phyloP scores from a whole-genome alignment of 805 yeast species.

The Martiniozyma abietophila region DNA sequence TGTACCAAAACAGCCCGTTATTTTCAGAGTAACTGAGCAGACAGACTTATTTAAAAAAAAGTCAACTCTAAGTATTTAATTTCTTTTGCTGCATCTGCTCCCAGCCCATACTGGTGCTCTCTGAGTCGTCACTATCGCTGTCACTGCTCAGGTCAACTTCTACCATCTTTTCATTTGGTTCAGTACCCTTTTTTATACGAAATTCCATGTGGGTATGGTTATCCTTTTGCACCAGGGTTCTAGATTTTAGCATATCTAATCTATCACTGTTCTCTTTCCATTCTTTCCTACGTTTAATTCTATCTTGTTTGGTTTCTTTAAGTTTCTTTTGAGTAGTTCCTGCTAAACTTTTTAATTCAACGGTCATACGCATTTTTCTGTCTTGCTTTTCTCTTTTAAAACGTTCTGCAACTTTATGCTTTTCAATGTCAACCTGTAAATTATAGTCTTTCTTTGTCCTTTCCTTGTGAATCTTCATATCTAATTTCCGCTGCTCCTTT shows the following conservation, averaged over 20 bases:
- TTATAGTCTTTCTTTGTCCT: conserved; percentile 12
- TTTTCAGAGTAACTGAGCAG: too few species aligned
- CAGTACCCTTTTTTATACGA: too few species aligned
- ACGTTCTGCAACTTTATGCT: conserved; percentile 4
- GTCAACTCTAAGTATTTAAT: too few species aligned
- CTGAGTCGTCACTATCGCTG: conserved; percentile 2
- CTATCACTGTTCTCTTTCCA: conserved; percentile 5
- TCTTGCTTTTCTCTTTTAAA: not conserved
- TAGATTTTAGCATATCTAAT: not conserved
- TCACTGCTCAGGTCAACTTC: conserved; percentile 5
- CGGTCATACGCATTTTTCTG: conserved; percentile 1
- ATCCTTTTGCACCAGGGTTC: not conserved
- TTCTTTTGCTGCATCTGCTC: too few species aligned
- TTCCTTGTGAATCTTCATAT: conserved; percentile 31
- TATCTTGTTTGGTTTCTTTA: not conserved
- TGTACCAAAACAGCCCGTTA: too few species aligned
- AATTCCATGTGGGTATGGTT: not conserved
- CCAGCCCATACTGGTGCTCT: too few species aligned
- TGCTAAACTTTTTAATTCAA: conserved; percentile 1
- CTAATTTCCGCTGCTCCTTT: conserved; percentile 28
- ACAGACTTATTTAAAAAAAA: too few species aligned
- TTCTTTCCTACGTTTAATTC: not conserved
- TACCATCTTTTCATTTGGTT: conserved; percentile 1
- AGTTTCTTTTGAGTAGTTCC: not conserved
- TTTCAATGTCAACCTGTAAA: conserved; percentile 1